Conservation (phyloP, 345 rosid species). For the Dipteronia dyeriana region DNA sequence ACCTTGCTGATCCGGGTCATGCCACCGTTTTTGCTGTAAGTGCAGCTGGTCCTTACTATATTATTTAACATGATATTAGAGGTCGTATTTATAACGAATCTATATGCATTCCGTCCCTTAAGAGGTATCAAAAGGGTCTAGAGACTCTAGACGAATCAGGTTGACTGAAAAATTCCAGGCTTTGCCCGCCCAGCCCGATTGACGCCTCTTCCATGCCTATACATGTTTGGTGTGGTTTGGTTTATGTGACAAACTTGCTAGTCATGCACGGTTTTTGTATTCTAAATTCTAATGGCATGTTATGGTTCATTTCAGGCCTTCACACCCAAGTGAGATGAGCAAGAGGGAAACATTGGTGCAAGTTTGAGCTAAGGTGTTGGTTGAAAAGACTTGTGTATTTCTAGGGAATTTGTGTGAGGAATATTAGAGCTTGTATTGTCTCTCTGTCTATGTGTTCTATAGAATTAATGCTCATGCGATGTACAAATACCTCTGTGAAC, state of each 20-base stretch:
- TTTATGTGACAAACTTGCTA: too few relatives aligned
- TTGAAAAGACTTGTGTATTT: constrained; percentile 23
- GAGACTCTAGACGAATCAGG: too few relatives aligned
- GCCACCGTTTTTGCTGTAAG: constrained; percentile 91
- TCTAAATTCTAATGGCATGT: constrained; percentile 9
- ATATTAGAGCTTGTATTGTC: constrained; percentile 22
- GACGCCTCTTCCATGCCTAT: too few relatives aligned
- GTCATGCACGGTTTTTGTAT: too few relatives aligned
- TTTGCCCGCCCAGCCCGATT: too few relatives aligned
- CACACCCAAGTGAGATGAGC: constrained; percentile 68
- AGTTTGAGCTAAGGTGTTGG: constrained; percentile 3
- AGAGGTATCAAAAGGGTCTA: too few relatives aligned
- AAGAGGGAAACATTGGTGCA: neutral
- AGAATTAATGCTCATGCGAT: constrained; percentile 22
- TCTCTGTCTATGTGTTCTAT: constrained; percentile 22
- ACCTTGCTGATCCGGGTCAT: constrained; percentile 97
- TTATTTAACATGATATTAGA: too few relatives aligned
- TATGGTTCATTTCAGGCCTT: constrained; percentile 57
- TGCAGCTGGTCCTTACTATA: neutral
- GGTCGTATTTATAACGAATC: too few relatives aligned
- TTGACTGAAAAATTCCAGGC: too few relatives aligned
- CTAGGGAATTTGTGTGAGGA: constrained; percentile 22
- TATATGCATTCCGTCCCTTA: too few relatives aligned
- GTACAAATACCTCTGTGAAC: constrained; percentile 41
- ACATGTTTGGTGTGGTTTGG: too few relatives aligned